Evolutionary conservation across 2,329 filamentous ascomycete species (phyloP).

Genomic region (Tolypocladium tropicale): DNA sequence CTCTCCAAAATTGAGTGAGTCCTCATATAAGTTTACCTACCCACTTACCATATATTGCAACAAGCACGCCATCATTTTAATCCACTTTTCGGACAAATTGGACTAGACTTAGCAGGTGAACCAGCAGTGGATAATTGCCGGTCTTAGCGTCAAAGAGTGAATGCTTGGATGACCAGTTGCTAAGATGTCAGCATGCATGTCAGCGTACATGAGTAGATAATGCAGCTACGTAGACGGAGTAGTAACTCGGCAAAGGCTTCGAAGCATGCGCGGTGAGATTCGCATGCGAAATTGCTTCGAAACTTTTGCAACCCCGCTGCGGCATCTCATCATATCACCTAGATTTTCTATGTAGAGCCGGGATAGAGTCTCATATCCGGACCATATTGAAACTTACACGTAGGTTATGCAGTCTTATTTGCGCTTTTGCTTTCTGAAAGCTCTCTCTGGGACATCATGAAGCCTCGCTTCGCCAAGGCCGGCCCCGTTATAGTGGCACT

Average conservation of each 20-base stretch:
- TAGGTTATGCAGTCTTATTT: not conserved
- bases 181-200: not conserved
- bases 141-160: not conserved
- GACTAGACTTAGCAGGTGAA: not conserved
- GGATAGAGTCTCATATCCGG: not conserved
- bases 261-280: too few relatives aligned
- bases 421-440: not conserved
- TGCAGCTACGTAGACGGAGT: not conserved
- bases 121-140: too few relatives aligned
- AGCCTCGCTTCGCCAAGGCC: not conserved
- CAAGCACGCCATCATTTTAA: not conserved
- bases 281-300: too few relatives aligned
- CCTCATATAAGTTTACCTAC: too few relatives aligned
- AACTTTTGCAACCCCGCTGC: too few relatives aligned
- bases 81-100: not conserved
- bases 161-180: not conserved
- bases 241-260: too few relatives aligned
- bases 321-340: not conserved
- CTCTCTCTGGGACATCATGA: not conserved
- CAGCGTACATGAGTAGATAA: not conserved
- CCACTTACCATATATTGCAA: not conserved
- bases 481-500: not conserved
- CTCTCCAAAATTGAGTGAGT: not conserved
- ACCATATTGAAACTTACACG: not conserved
- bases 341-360: not conserved